Evolutionary conservation across 2,329 filamentous ascomycete genomes (phyloP).

Genomic region (Ascochyta rabiei): DNA sequence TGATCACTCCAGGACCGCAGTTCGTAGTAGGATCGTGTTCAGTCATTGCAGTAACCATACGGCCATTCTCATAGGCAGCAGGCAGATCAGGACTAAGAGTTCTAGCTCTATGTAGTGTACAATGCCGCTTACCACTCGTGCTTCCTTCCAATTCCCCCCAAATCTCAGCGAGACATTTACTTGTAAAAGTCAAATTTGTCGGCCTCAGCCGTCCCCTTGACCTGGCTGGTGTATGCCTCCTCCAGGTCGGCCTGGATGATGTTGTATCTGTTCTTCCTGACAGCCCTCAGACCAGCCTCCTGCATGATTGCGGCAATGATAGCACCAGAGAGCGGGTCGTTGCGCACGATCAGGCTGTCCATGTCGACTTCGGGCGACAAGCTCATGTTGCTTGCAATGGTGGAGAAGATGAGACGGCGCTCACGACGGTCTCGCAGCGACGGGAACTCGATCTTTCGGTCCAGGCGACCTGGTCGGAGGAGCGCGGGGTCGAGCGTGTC

Average conservation of each 20-base stretch:
- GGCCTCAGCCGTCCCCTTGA: constrained; percentile 79
- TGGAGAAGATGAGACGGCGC: constrained; percentile 93
- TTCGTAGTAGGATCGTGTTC: neutral
- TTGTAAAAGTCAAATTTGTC: constrained; percentile 76
- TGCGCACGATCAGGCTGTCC: constrained; percentile 93
- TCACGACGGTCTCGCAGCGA: constrained; percentile 90
- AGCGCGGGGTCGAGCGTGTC: constrained; percentile 96
- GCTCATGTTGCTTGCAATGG: constrained; percentile 98
- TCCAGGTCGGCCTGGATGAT: constrained; percentile 97
- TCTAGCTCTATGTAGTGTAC: constrained; percentile 31
- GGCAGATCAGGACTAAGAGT: constrained; percentile 6
- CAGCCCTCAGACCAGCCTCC: constrained; percentile 90
- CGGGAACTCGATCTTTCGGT: constrained; percentile 99
- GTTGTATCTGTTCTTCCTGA: constrained; percentile 98
- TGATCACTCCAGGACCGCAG: neutral
- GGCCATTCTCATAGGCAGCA: constrained; percentile 2
- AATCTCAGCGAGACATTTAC: constrained; percentile 23
- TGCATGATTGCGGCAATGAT: constrained; percentile 99
- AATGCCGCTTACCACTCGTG: constrained; percentile 10
- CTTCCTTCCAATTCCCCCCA: neutral
- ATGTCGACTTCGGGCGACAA: constrained; percentile 95
- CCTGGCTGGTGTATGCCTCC: constrained; percentile 95
- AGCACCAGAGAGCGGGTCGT: constrained; percentile 92
- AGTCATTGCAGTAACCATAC: constrained; percentile 16
- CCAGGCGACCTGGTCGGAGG: constrained; percentile 90